Conservation (phyloP, 2,329 filamentous ascomycete species). For the Ramularia collo-cygni region DNA sequence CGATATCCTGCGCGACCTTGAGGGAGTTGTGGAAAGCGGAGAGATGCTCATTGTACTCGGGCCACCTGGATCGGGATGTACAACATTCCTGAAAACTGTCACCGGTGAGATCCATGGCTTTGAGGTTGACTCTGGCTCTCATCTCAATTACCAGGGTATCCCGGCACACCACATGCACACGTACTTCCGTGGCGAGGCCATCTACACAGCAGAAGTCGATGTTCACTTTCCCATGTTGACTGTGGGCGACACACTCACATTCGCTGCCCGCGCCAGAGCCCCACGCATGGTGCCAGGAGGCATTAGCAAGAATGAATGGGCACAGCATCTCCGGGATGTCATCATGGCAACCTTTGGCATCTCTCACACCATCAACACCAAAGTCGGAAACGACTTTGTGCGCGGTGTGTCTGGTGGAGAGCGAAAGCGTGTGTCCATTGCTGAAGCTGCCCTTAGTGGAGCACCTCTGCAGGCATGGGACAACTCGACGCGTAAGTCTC, state of each 20-base stretch:
- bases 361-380: conserved; percentile 64
- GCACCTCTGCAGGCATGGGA: conserved; percentile 65
- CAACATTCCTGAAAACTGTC: conserved; percentile 77
- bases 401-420: conserved; percentile 70
- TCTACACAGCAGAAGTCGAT: conserved; percentile 80
- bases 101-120: conserved; percentile 78
- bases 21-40: conserved; percentile 61
- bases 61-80: conserved; percentile 64
- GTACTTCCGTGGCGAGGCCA: conserved; percentile 73
- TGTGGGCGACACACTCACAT: conserved; percentile 72
- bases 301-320: conserved; percentile 48
- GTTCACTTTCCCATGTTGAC: conserved; percentile 71
- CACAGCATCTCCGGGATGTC: conserved; percentile 61
- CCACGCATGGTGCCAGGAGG: conserved; percentile 56
- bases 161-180: conserved; percentile 68
- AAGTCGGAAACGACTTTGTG: conserved; percentile 67
- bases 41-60: conserved; percentile 73
- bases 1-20: conserved; percentile 61
- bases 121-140: conserved; percentile 59
- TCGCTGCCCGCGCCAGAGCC: conserved; percentile 64
- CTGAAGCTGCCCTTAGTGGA: conserved; percentile 64
- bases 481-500: conserved; percentile 51
- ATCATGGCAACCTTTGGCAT: conserved; percentile 72
- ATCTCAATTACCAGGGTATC: conserved; percentile 79
- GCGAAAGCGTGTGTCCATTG: conserved; percentile 73